Evolutionary conservation across 352 stramenopile genomes (phyloP), one percentile per base, ranked within the genome.

Genomic region (Pythium dissotocum): DNA sequence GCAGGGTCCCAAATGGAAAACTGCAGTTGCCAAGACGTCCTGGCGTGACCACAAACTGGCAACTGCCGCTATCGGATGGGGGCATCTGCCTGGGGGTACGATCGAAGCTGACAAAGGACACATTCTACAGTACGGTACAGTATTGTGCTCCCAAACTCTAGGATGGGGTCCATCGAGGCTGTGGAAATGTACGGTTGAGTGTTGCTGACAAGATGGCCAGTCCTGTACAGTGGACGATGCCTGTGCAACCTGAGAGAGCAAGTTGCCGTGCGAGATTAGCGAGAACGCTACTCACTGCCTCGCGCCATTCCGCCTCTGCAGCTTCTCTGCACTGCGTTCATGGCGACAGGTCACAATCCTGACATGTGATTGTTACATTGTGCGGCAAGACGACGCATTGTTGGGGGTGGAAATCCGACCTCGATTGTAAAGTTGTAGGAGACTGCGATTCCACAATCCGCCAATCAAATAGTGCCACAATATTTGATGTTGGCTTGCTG

Each of bases 261-360:
- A 32, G 24, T 36, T 57, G 21, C 28, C 24, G 30, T n/a, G 30
- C 7, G 24, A 6, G 24, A 35, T 60, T 16, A 32, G 12, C 16
- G 13, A n/a, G n/a, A 38, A 36, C 54, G 54, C 54, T 60, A 60
- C 54, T 46, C 33, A 60, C 54, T 46, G 28, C 13, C 54, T 60
- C 32, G 54, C 54, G 54, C 18, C 54, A 60, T n/a, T 40, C n/a
- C 46, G 1, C 10, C 46, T 30, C n/a, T 28, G 26, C 51, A 4
- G 51, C 51, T 58, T 40, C 32, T 58, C 32, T 58, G 28, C 28
- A 32, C 28, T 12, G 12, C 53, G 9, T 28, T 10, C 46, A 30
- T 48, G 54, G 33, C 54, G 54, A 60, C 54, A 60, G 54, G 28
- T 42, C 54, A 60, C 54, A 60, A 60, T 32, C 54, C 54, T 60